Base-by-base conservation (phyloP, 2,329 filamentous ascomycete species). In the Orbilia brochopaga region DNA sequence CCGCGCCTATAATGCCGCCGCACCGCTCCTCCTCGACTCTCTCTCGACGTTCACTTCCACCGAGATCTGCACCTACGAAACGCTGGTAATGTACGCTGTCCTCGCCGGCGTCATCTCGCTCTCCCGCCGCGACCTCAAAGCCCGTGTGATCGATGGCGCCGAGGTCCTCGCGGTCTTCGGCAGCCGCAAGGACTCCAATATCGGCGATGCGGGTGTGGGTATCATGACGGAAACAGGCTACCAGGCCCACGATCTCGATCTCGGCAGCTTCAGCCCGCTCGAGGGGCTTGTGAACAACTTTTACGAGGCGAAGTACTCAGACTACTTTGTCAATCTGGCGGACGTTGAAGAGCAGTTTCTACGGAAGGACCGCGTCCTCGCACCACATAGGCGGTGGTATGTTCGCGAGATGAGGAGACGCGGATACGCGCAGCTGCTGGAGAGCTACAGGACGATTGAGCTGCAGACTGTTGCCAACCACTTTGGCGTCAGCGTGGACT, bases 1-100 rank as follows among this genome's bases (percentile, higher is more conserved):
- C 75, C 92, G 94, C 76, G 92, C 92, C 73, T 92, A 97, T 84
- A 90, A 88, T 80, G 83, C 91, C 69, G 92, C 92, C 44, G 94
- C 94, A 1, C 93, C 94, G 44, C 86, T 97, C 10, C 88, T 99
- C 56, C 91, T 99, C 78, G 94, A 99, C 83, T 96, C 91, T 78
- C 85, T 99, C 75, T 97, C 93, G 27, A 99, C 94, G 21, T 99
- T 99, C 80, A 99, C 94, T 74, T 97, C 92, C 80, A 97, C 97
- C 82, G 94, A 99, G 81, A 87, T 99, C 55, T 99, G 94, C 87
- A 93, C 89, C 75, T 99, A 99, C 83, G 96, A 92, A 69, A 90
- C 87, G 73, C 86, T 99, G 23, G 94, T 99, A 57, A 88, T 97
- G 65, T 99, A 97, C 82, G 92, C 94, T 1, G 93, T 97, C 21